Conservation (phyloP, 2,329 filamentous ascomycete species). For the Ramichloridium luteum region DNA sequence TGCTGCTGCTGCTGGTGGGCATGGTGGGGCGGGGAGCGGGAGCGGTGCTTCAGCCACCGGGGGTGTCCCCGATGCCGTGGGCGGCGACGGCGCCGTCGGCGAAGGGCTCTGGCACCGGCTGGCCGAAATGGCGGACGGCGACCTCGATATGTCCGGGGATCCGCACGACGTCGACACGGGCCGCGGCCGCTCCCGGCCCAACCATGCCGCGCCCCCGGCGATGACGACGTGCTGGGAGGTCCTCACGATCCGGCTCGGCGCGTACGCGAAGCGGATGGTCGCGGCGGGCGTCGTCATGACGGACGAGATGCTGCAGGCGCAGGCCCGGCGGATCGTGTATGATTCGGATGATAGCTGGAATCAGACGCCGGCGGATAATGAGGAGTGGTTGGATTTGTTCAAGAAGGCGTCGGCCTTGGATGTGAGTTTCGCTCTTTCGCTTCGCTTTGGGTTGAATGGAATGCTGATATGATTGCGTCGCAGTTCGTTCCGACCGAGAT, state of each 20-base stretch:
- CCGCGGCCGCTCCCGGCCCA: too few relatives aligned
- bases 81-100: too few relatives aligned
- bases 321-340: conserved; percentile 38
- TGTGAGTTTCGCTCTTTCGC: not conserved
- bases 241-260: conserved; percentile 34
- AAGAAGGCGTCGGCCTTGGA: conserved; percentile 37
- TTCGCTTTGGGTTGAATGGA: too few relatives aligned
- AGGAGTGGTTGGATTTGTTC: conserved; percentile 38
- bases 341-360: conserved; percentile 37
- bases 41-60: too few relatives aligned
- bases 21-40: too few relatives aligned
- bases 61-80: not conserved
- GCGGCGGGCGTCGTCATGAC: conserved; percentile 31
- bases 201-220: too few relatives aligned
- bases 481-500: conserved; percentile 21
- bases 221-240: conserved; percentile 38
- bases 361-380: conserved; percentile 29
- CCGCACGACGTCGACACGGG: not conserved
- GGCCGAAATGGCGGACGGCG: too few relatives aligned
- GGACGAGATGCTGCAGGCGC: conserved; percentile 38
- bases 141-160: not conserved
- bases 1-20: not conserved
- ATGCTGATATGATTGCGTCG: not conserved
- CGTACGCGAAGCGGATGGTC: conserved; percentile 30
- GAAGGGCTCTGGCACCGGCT: too few relatives aligned